These are phyloP conservation scores for Ustilago crameri DNA, from an alignment of 1,284 basidiomycete species.

Conservation along the genomic window DNA sequence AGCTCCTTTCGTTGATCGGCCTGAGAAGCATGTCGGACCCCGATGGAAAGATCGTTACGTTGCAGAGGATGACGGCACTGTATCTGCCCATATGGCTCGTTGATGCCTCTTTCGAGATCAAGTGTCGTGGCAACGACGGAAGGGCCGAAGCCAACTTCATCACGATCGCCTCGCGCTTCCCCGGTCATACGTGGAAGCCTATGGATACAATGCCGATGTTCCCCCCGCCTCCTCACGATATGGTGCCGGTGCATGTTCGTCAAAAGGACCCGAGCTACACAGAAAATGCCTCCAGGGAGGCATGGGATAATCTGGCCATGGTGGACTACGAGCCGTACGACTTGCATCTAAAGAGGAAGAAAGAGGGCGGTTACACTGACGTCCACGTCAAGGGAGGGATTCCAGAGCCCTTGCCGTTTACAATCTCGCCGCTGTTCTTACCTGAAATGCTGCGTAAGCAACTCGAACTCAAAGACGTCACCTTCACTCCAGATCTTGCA, in stretches of 20 bases:
- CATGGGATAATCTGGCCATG: constrained; percentile 33
- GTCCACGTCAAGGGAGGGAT: constrained; percentile 42
- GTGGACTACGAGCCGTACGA: constrained; percentile 44
- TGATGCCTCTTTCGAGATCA: constrained; percentile 44
- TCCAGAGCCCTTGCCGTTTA: constrained; percentile 40
- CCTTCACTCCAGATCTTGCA: constrained; percentile 28
- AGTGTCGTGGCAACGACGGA: constrained; percentile 46
- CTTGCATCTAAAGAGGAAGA: constrained; percentile 16
- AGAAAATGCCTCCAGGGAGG: constrained; percentile 1
- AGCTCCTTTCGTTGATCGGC: constrained; percentile 19
- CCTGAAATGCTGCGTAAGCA: constrained; percentile 36
- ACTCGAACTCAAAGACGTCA: constrained; percentile 30
- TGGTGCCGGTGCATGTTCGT: constrained; percentile 8
- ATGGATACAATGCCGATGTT: constrained; percentile 45
- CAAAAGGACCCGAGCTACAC: constrained; percentile 17
- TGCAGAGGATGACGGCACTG: constrained; percentile 33
- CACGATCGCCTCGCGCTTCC: constrained; percentile 24
- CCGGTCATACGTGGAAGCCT: constrained; percentile 48
- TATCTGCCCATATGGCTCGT: constrained; percentile 49
- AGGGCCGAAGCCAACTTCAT: constrained; percentile 39
- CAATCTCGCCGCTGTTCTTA: constrained; percentile 45
- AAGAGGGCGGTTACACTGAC: constrained; percentile 1
- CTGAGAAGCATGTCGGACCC: constrained; percentile 10
- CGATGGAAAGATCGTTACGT: constrained; percentile 26
- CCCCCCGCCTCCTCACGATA: constrained; percentile 33